phyloP scores from a whole-genome alignment of 1,284 basidiomycete species.

The Trametes versicolor region DNA sequence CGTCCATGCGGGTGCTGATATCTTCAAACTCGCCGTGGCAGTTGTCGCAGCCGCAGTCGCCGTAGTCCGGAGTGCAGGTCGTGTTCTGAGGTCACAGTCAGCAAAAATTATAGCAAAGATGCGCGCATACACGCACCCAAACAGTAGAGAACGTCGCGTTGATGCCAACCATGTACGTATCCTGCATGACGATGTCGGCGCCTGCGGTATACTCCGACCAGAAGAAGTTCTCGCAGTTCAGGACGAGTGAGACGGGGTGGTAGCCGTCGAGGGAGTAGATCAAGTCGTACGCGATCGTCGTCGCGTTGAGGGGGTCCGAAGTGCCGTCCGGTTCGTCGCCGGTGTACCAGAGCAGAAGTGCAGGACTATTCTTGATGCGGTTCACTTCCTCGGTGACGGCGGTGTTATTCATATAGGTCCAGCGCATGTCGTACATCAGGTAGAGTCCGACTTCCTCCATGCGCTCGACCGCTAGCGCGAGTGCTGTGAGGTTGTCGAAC shows the following conservation, averaged over 20 bases:
- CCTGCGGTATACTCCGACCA: constrained; percentile 68
- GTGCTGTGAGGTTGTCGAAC: constrained; percentile 65
- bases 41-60: constrained; percentile 75
- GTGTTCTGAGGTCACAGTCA: constrained; percentile 43
- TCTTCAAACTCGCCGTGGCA: constrained; percentile 64
- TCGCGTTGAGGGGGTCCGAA: constrained; percentile 71
- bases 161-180: constrained; percentile 69
- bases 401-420: constrained; percentile 69
- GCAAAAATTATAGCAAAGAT: background rate
- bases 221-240: constrained; percentile 78
- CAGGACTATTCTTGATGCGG: constrained; percentile 68
- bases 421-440: constrained; percentile 82
- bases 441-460: constrained; percentile 80
- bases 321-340: constrained; percentile 81
- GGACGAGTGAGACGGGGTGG: constrained; percentile 78
- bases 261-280: constrained; percentile 77
- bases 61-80: constrained; percentile 67
- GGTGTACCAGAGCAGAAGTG: constrained; percentile 82
- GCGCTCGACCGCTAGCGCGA: constrained; percentile 67
- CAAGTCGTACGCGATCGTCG: constrained; percentile 63
- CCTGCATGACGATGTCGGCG: constrained; percentile 69
- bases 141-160: constrained; percentile 71
- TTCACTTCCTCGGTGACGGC: constrained; percentile 74
- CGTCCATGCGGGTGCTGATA: constrained; percentile 70
- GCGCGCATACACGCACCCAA: constrained; percentile 44